Percentiles rank a stretch among this genome's conserved stretches.
These are phyloP conservation scores for Aspergillus indologenus DNA, from an alignment of 495 filamentous ascomycete species.

Conservation along the genomic window DNA sequence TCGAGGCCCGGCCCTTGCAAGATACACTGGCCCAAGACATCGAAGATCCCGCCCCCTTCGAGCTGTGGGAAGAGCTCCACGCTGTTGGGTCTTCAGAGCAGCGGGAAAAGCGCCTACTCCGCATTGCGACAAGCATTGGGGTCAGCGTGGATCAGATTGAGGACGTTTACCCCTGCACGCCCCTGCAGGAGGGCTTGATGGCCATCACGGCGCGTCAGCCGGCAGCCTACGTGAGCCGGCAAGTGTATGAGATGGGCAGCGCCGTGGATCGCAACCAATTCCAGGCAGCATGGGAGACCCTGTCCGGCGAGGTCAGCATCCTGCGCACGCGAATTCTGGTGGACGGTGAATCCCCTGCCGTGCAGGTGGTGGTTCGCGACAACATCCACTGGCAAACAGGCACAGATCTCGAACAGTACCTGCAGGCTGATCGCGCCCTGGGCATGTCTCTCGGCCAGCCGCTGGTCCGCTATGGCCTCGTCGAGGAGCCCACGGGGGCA, in stretches of 20 bases:
- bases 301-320: slow-evolving; percentile 32
- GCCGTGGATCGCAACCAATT: neutral
- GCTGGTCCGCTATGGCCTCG: slow-evolving; percentile 44
- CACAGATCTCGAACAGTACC: too few species aligned
- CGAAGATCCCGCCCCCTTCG: too few species aligned
- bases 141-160: too few species aligned
- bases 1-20: too few species aligned
- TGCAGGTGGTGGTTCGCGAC: slow-evolving; percentile 30
- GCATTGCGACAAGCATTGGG: too few species aligned
- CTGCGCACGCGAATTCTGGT: slow-evolving; percentile 47
- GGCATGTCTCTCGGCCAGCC: slow-evolving; percentile 46
- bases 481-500: slow-evolving; percentile 17
- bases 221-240: slow-evolving; percentile 48
- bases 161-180: slow-evolving; percentile 58
- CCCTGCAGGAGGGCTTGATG: slow-evolving; percentile 58
- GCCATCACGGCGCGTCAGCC: slow-evolving; percentile 45
- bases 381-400: too few species aligned
- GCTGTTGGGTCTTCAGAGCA: too few species aligned
- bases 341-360: slow-evolving; percentile 28
- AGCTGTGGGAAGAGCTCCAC: too few species aligned
- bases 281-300: slow-evolving; percentile 36
- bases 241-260: slow-evolving; percentile 27
- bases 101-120: too few species aligned
- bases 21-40: too few species aligned
- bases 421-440: slow-evolving; percentile 34